Conservation (phyloP, 192 early-diverging fungal genomes). For the Coemansia erecta region DNA sequence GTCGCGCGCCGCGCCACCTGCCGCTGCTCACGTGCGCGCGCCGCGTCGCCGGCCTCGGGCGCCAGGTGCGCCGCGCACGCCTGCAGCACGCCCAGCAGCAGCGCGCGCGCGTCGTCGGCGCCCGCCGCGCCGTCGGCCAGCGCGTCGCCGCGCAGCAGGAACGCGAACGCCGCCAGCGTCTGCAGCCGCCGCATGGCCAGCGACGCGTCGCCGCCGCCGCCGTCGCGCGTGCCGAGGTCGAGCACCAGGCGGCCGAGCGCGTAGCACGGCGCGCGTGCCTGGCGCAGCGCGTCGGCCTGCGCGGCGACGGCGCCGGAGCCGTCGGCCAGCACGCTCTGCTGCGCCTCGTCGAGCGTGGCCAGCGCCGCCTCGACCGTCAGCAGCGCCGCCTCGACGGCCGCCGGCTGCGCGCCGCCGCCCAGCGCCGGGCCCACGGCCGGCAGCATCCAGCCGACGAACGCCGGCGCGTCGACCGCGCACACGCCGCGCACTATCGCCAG, state of each 20-base stretch:
- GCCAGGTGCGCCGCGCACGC: slow-evolving; percentile 20
- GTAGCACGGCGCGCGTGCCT: slow-evolving; percentile 29
- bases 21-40: slow-evolving; percentile 13
- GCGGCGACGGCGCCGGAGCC: slow-evolving; percentile 2
- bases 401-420: background rate
- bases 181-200: slow-evolving; percentile 24
- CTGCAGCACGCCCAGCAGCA: slow-evolving; percentile 34
- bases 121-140: slow-evolving; percentile 8
- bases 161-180: slow-evolving; percentile 44
- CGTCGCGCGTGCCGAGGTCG: background rate
- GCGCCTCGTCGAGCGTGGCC: slow-evolving; percentile 36
- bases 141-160: slow-evolving; percentile 27
- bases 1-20: slow-evolving; percentile 30
- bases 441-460: slow-evolving; percentile 43
- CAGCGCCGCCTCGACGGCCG: slow-evolving; percentile 34
- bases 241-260: slow-evolving; percentile 26
- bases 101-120: slow-evolving; percentile 13
- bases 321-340: slow-evolving; percentile 43
- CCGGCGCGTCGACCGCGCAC: slow-evolving; percentile 39
- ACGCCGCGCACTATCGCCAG: slow-evolving; percentile 37
- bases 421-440: slow-evolving; percentile 33
- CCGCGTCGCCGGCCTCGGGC: background rate
- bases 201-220: too few relatives aligned
- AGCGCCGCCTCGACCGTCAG: slow-evolving; percentile 33
- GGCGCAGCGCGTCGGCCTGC: background rate